phyloP scores from a whole-genome alignment of 129 eudicot species.

The Deinandra increscens region DNA sequence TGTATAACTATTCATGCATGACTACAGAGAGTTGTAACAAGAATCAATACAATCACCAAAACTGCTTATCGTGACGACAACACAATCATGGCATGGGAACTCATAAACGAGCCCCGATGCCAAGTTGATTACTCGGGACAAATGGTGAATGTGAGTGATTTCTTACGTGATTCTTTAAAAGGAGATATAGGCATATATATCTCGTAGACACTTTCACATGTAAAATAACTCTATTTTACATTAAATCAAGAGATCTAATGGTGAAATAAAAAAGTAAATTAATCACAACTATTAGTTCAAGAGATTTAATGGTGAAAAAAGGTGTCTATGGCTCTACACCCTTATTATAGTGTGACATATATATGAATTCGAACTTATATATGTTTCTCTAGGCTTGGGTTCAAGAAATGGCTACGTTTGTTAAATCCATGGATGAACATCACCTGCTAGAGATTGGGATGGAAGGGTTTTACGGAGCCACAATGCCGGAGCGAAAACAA shows the following conservation, averaged over 20 bases:
- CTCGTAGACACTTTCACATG: too few relatives aligned
- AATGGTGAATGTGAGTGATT: constrained; percentile 48
- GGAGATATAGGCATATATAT: background rate
- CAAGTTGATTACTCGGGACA: constrained; percentile 60
- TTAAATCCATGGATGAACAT: constrained; percentile 49
- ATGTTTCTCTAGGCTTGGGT: constrained; percentile 49
- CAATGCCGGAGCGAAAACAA: constrained; percentile 55
- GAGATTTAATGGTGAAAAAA: too few relatives aligned
- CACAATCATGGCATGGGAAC: constrained; percentile 86
- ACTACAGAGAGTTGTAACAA: constrained; percentile 58
- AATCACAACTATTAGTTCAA: too few relatives aligned
- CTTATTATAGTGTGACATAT: too few relatives aligned
- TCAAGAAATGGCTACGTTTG: constrained; percentile 59
- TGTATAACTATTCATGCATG: background rate
- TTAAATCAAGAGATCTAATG: too few relatives aligned
- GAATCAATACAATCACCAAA: constrained; percentile 57
- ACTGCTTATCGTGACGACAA: constrained; percentile 55
- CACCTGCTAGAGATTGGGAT: constrained; percentile 56
- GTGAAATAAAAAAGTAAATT: too few relatives aligned
- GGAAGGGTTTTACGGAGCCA: constrained; percentile 77
- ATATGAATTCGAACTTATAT: background rate
- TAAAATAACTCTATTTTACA: too few relatives aligned
- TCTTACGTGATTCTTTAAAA: background rate
- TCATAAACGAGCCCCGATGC: constrained; percentile 84
- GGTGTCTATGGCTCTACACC: too few relatives aligned